A percentile compares a stretch with the other conserved stretches of the same genome.
These are phyloP conservation scores for Aspergillus conjunctus DNA, from an alignment of 495 filamentous ascomycete species.

Conservation along the genomic window DNA sequence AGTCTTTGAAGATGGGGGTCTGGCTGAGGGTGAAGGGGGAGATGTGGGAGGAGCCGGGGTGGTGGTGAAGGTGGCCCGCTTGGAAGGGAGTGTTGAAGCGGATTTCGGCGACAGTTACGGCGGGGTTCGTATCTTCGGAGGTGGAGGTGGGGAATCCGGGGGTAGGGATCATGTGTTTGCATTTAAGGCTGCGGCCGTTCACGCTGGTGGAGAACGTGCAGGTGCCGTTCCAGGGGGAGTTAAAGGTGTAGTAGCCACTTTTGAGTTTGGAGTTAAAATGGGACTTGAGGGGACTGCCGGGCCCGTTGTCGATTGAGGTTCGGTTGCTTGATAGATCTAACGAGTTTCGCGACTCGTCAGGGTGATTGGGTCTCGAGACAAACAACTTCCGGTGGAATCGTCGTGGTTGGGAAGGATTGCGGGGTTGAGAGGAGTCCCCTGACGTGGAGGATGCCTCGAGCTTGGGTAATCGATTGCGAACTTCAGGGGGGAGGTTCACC, in stretches of 20 bases:
- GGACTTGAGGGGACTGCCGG: constrained; percentile 15
- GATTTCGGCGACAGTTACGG: constrained; percentile 75
- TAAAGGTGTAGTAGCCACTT: constrained; percentile 61
- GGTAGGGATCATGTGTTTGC: constrained; percentile 66
- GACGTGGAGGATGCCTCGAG: constrained; percentile 17
- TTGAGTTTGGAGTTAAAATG: constrained; percentile 37
- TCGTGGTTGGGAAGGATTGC: constrained; percentile 31
- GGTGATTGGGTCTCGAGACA: constrained; percentile 34
- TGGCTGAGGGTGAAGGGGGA: constrained; percentile 35
- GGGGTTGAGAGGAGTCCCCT: constrained; percentile 6
- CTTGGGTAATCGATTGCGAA: constrained; percentile 25
- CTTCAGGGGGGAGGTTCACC: constrained; percentile 33
- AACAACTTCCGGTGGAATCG: constrained; percentile 45
- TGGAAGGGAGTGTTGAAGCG: constrained; percentile 80
- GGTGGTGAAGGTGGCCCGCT: constrained; percentile 39
- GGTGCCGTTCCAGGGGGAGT: constrained; percentile 80
- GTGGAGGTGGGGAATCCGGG: constrained; percentile 16
- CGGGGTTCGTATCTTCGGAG: constrained; percentile 29
- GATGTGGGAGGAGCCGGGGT: constrained; percentile 28
- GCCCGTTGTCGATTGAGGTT: constrained; percentile 21
- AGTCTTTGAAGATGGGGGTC: constrained; percentile 22
- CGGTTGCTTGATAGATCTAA: constrained; percentile 23
- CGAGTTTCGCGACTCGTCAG: constrained; percentile 26
- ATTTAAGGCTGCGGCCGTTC: constrained; percentile 73
- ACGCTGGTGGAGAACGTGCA: constrained; percentile 81